phyloP scores from a whole-genome alignment of 257 asterid genomes.

The Solanum tarapatanum region DNA sequence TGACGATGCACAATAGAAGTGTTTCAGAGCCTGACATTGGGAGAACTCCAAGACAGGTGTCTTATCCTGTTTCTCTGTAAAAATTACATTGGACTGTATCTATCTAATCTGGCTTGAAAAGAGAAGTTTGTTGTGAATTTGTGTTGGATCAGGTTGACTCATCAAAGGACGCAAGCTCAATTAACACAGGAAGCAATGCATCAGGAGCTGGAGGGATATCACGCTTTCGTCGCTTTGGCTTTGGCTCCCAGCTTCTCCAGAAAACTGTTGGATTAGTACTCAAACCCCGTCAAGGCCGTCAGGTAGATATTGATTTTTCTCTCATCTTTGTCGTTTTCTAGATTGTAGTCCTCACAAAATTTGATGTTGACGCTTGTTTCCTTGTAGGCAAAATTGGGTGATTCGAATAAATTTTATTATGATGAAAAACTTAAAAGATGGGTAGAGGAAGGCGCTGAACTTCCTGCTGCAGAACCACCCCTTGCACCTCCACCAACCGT shows the following conservation, averaged over 20 bases:
- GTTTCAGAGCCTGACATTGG: slow-evolving; percentile 97
- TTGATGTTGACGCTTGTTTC: not conserved
- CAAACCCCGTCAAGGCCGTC: slow-evolving; percentile 29
- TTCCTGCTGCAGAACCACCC: slow-evolving; percentile 57
- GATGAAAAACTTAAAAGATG: slow-evolving; percentile 89
- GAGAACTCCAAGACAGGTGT: slow-evolving; percentile 89
- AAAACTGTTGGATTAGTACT: slow-evolving; percentile 35
- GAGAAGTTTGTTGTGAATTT: not conserved
- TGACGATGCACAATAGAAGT: slow-evolving; percentile 67
- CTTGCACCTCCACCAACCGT: slow-evolving; percentile 76
- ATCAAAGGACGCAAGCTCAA: slow-evolving; percentile 49
- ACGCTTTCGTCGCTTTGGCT: slow-evolving; percentile 10
- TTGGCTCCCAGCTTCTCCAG: slow-evolving; percentile 32
- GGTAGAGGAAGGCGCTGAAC: slow-evolving; percentile 93
- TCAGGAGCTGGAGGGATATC: slow-evolving; percentile 16
- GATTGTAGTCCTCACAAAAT: not conserved
- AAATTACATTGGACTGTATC: not conserved
- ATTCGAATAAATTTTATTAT: slow-evolving; percentile 69
- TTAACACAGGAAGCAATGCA: slow-evolving; percentile 34
- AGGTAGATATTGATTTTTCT: slow-evolving; percentile 10
- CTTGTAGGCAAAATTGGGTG: slow-evolving; percentile 89
- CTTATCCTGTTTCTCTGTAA: slow-evolving; percentile 4
- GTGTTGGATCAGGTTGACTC: slow-evolving; percentile 47
- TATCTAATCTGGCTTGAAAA: not conserved
- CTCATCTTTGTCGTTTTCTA: not conserved